A percentile compares a stretch with the other conserved stretches of the same genome.
These are phyloP conservation scores for Plenodomus tracheiphilus DNA, from an alignment of 2,329 filamentous ascomycete species.

Conservation along the genomic window DNA sequence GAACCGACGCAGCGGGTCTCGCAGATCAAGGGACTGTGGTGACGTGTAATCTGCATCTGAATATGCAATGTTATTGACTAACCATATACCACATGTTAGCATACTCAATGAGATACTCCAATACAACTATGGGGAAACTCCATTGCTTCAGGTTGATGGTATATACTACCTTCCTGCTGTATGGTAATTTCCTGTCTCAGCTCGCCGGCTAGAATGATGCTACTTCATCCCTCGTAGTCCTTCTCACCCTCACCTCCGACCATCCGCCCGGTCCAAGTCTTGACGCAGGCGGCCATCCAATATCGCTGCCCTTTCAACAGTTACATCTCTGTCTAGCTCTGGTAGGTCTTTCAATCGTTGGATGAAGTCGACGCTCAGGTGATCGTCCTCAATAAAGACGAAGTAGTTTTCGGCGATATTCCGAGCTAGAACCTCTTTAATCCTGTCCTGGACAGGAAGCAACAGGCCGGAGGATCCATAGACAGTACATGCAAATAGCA, in stretches of 20 bases:
- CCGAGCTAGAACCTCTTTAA: constrained; percentile 20
- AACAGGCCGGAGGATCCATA: constrained; percentile 8
- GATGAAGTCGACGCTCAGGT: constrained; percentile 9
- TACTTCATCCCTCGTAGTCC: background rate
- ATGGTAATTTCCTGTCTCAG: background rate
- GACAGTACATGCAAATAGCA: constrained; percentile 19
- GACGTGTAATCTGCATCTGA: background rate
- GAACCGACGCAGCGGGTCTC: constrained; percentile 76
- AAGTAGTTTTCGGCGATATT: constrained; percentile 27
- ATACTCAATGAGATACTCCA: background rate
- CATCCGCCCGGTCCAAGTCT: background rate
- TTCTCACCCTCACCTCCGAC: no score
- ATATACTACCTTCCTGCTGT: no score
- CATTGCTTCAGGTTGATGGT: no score
- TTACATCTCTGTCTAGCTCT: constrained; percentile 1
- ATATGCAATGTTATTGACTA: background rate
- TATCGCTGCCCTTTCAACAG: background rate
- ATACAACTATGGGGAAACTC: no score
- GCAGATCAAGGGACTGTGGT: constrained; percentile 52
- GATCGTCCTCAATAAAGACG: constrained; percentile 13
- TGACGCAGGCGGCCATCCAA: background rate
- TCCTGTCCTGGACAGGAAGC: constrained; percentile 5
- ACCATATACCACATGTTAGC: background rate
- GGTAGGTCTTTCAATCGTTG: constrained; percentile 14
- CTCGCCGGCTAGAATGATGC: background rate